Evolutionary conservation across 495 filamentous ascomycete species (phyloP), one percentile per base, ranked within the genome.

Genomic region (Parmelia sp.): DNA sequence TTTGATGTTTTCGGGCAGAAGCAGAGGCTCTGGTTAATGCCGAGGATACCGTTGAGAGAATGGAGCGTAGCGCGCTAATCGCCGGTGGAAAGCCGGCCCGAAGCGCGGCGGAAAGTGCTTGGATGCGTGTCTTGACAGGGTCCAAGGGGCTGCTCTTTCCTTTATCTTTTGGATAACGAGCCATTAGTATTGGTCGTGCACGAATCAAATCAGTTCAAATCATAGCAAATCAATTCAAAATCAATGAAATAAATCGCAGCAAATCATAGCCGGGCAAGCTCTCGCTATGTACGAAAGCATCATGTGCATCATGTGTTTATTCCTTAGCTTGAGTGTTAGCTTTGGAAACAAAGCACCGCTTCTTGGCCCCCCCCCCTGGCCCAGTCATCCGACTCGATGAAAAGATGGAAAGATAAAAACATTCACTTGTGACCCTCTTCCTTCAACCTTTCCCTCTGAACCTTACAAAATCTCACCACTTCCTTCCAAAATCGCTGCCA

Each of bases 11-110:
- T 35, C 23, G 44, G 47, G 10, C 40, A 35, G 15, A 33, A 27
- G 45, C 21, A 53, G 61, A 42, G 51, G 61, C 61, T 44, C 39
- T 60, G 33, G 37, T 8, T 14, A 51, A 44, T 8, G 61, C 61
- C n/a, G n/a, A n/a, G n/a, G n/a, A n/a, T n/a, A n/a, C n/a, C 25
- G 39, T 42, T 63, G 61, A 37, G 31, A 33, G 42, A 45, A 63
- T 40, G 11, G 61, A 55, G 61, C 61, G 36, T 57, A 63, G 61
- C 58, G 58, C 58, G 39, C 31, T 25, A 31, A 40, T 60, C 37
- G 51, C 51, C 51, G 51, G 29, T n/a, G 10, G 12, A 56, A 57
- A 33, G 27, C 19, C 56, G 49, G 37, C 53, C 51, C 61, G 27
- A 57, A 57, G 61, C 27, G 40, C 21, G 37, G 51, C 61, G 29